A percentile compares a stretch with the other conserved stretches of the same genome.
These are phyloP conservation scores for Tuber borchii DNA, from an alignment of 495 filamentous ascomycete species.

Conservation along the genomic window DNA sequence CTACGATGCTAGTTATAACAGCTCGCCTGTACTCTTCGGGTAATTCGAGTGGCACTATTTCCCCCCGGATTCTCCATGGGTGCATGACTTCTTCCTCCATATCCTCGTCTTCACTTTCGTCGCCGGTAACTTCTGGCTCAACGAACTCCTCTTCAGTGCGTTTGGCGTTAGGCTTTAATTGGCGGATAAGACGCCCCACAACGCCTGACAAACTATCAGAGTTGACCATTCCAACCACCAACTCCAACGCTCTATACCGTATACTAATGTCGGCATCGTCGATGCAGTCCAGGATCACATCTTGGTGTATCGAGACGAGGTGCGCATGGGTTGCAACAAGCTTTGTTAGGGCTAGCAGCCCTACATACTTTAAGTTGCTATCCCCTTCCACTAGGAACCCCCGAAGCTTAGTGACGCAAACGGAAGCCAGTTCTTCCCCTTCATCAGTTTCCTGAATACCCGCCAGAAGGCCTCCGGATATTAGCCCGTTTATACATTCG, in stretches of 20 bases:
- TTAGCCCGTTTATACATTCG: constrained; percentile 97
- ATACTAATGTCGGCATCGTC: constrained; percentile 97
- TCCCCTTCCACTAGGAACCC: constrained; percentile 92
- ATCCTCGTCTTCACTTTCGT: constrained; percentile 37
- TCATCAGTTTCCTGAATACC: constrained; percentile 67
- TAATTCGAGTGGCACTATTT: constrained; percentile 44
- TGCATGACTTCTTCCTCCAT: constrained; percentile 39
- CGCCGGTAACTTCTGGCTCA: constrained; percentile 39
- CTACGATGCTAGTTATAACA: constrained; percentile 71
- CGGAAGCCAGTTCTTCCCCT: constrained; percentile 82
- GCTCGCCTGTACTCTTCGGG: constrained; percentile 76
- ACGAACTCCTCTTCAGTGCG: constrained; percentile 55
- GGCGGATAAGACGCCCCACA: constrained; percentile 76
- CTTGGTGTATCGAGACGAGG: constrained; percentile 82
- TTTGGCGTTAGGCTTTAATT: constrained; percentile 56
- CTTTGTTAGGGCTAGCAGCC: constrained; percentile 84
- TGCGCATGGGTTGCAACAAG: constrained; percentile 84
- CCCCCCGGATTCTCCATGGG: constrained; percentile 18
- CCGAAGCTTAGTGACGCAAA: constrained; percentile 86
- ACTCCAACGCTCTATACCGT: constrained; percentile 80
- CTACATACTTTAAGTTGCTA: constrained; percentile 94
- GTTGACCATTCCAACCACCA: constrained; percentile 85
- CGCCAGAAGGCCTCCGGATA: constrained; percentile 87
- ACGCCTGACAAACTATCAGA: constrained; percentile 73
- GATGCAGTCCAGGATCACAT: constrained; percentile 91